These are phyloP conservation scores for Aureobasidium subglaciale DNA, from an alignment of 2,329 filamentous ascomycete genomes.

Conservation along the genomic window DNA sequence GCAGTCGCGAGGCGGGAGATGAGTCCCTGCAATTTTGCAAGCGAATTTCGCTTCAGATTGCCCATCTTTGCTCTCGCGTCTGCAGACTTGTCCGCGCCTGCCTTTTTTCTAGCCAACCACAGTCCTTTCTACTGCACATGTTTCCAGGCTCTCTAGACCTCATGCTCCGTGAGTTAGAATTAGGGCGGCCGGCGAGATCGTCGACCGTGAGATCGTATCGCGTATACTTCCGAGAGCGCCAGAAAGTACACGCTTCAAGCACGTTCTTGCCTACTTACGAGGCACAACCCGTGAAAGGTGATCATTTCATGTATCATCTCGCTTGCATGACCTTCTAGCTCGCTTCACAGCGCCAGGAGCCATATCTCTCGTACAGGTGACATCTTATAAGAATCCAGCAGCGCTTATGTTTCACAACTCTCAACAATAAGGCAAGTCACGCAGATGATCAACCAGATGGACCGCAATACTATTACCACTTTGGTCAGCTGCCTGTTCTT, in stretches of 20 bases:
- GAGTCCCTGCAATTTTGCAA: not conserved
- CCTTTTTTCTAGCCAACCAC: not conserved
- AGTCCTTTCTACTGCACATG: not conserved
- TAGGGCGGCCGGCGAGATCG: no score
- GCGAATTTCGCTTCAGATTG: not conserved
- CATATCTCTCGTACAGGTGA: not conserved
- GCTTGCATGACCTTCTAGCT: not conserved
- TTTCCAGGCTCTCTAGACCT: not conserved
- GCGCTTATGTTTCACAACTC: not conserved
- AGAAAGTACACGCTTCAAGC: not conserved
- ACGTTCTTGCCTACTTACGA: not conserved
- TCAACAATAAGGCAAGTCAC: not conserved
- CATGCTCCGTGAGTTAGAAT: no score
- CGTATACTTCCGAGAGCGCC: not conserved
- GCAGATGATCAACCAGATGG: not conserved
- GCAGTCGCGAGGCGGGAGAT: slow-evolving; percentile 2
- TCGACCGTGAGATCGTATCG: not conserved
- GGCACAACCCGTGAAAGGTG: not conserved
- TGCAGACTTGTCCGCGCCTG: not conserved
- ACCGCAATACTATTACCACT: not conserved
- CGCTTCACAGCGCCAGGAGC: not conserved
- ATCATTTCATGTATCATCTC: not conserved
- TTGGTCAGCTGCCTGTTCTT: not conserved
- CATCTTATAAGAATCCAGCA: slow-evolving; percentile 5
- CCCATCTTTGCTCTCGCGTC: not conserved